phyloP scores from a whole-genome alignment of 257 asterid species.

The Solanum clarkiae region DNA sequence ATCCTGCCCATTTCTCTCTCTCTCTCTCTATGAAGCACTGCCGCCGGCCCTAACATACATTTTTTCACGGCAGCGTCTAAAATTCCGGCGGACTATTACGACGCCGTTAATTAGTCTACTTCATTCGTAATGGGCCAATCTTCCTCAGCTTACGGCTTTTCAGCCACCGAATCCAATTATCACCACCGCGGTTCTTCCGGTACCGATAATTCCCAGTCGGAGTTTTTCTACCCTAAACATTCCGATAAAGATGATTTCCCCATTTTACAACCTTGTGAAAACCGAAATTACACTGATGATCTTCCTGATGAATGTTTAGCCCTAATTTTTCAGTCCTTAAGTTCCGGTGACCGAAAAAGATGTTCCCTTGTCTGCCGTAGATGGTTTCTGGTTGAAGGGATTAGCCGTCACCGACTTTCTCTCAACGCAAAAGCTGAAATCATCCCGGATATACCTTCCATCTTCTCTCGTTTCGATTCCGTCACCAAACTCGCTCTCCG shows the following conservation, averaged over 20 bases:
- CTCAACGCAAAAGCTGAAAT: constrained; percentile 38
- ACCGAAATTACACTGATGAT: constrained; percentile 25
- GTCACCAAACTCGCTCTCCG: constrained; percentile 64
- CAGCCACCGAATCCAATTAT: background rate
- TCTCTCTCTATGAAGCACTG: background rate
- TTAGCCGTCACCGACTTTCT: constrained; percentile 54
- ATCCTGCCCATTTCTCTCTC: background rate
- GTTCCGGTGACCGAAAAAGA: constrained; percentile 48
- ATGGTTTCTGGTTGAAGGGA: constrained; percentile 64
- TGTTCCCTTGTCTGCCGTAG: constrained; percentile 60
- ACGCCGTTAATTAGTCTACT: background rate
- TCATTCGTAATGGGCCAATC: constrained; percentile 14
- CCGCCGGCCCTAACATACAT: background rate
- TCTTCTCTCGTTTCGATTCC: constrained; percentile 54
- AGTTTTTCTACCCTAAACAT: background rate
- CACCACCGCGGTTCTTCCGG: background rate
- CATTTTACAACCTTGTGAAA: background rate
- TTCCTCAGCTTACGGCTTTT: constrained; percentile 6
- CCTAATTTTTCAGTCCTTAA: constrained; percentile 41
- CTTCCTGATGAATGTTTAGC: constrained; percentile 74
- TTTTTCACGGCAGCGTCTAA: background rate
- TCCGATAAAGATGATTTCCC: constrained; percentile 7
- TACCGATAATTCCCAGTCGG: background rate
- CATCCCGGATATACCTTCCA: constrained; percentile 16
- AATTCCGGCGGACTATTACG: background rate